A percentile compares a stretch with the other conserved stretches of the same genome.
Evolutionary conservation across 345 rosid genomes (phyloP).

Genomic region (Gossypium sturtianum): DNA sequence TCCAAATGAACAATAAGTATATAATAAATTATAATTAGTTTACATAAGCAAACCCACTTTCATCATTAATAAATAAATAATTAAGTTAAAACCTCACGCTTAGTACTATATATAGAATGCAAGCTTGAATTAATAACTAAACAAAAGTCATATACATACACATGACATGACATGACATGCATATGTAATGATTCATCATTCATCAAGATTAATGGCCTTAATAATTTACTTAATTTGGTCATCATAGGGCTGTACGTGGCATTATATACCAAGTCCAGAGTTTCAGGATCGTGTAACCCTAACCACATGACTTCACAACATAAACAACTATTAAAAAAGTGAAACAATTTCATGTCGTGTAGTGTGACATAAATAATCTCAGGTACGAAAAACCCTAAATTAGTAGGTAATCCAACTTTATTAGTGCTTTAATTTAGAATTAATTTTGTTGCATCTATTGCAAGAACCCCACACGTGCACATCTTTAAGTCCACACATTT

Average conservation of each 20-base stretch:
- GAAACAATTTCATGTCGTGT: not conserved
- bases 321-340: not conserved
- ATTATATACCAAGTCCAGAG: not conserved
- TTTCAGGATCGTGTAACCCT: not conserved
- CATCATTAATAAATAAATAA: not conserved
- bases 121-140: not conserved
- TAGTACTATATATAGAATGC: not conserved
- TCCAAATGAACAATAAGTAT: not conserved
- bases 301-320: not conserved
- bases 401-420: constrained; percentile 24
- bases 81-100: not conserved
- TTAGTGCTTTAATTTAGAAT: constrained; percentile 10
- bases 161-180: not conserved
- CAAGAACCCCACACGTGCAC: constrained; percentile 35
- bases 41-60: not conserved
- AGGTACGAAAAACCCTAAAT: not conserved
- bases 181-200: not conserved
- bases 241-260: not conserved
- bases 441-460: constrained; percentile 21
- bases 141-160: not conserved
- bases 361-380: constrained; percentile 7
- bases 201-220: not conserved
- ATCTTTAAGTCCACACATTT: constrained; percentile 37
- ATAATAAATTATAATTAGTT: not conserved
- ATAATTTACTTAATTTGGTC: not conserved